Evolutionary conservation across 768 basidiomycete species (phyloP), one percentile per base, ranked within the genome.

Genomic region (Phlebiopsis gigantea): DNA sequence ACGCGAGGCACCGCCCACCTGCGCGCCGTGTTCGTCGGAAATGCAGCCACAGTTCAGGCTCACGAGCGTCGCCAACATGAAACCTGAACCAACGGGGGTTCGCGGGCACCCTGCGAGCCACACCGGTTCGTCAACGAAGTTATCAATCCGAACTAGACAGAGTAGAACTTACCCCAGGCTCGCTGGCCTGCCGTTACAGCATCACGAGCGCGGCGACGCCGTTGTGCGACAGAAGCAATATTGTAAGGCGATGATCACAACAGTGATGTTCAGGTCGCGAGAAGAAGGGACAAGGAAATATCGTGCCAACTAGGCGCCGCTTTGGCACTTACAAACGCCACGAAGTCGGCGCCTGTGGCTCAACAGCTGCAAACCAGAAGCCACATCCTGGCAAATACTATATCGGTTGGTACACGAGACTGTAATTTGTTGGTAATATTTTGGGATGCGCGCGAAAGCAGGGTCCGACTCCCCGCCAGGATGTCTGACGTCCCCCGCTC

Each of bases 381-480:
- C 17, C 2, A 39, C 7, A 39, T 3, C 8, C 34, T 9, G 12
- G 12, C 34, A 39, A 10, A 30, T 57, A 57, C 50, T 57, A 57
- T 57, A 57, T 57, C 57, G 57, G 57, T 57, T 57, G 53, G 57
- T 57, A 57, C 57, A 57, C 57, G 57, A 49, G 57, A 49, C 50
- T 57, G 57, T 57, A 49, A 57, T 51, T 25, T 50, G 48, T 28
- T 22, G 29, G n/a, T 4, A 34, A n/a, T n/a, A n/a, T n/a, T n/a
- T n/a, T n/a, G n/a, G n/a, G 45, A 34, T 39, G 43, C 66, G 66
- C 65, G 67, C 67, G 67, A 68, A 63, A 68, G 67, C 67, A 64
- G 67, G 67, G 67, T 68, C 66, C 67, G 67, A 68, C 65, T 68
- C 67, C 67, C 67, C 65, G 67, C 62, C 67, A 68, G 65, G 59